Percentiles rank a stretch among this genome's conserved stretches.
Evolutionary conservation across 192 early-diverging fungal species (phyloP).

Genomic region (Podila minutissima): DNA sequence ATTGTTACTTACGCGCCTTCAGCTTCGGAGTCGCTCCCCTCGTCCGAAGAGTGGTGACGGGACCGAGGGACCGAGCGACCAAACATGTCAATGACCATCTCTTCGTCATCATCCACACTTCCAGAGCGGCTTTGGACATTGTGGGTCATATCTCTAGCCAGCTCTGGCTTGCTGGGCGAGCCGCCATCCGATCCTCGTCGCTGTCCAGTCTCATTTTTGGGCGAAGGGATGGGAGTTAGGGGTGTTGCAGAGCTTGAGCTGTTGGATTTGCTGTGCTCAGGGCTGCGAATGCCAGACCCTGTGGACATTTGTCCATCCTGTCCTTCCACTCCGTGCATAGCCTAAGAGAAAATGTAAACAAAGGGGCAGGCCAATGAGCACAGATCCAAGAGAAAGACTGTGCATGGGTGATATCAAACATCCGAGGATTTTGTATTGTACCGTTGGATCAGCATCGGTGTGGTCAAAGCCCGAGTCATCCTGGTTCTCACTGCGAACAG

Average conservation of each 20-base stretch:
- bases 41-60: conserved; percentile 39
- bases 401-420: neutral
- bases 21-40: conserved; percentile 29
- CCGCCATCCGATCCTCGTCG: conserved; percentile 3
- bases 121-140: conserved; percentile 35
- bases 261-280: conserved; percentile 2
- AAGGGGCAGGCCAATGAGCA: neutral
- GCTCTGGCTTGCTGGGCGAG: conserved; percentile 6
- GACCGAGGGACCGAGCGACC: conserved; percentile 47
- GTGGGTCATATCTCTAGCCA: conserved; percentile 44
- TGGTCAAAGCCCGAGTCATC: neutral
- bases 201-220: conserved; percentile 6
- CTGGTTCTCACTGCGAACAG: conserved; percentile 7
- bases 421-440: neutral
- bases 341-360: conserved; percentile 3
- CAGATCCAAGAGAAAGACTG: neutral
- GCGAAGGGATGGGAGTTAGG: conserved; percentile 31
- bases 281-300: conserved; percentile 5
- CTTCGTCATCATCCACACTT: conserved; percentile 44
- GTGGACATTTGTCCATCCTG: conserved; percentile 14
- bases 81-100: conserved; percentile 46
- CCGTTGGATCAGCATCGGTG: neutral
- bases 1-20: conserved; percentile 27
- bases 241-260: conserved; percentile 23
- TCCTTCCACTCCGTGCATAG: neutral